phyloP scores from a whole-genome alignment of 129 eudicot genomes.

The Kitagawia praeruptora region DNA sequence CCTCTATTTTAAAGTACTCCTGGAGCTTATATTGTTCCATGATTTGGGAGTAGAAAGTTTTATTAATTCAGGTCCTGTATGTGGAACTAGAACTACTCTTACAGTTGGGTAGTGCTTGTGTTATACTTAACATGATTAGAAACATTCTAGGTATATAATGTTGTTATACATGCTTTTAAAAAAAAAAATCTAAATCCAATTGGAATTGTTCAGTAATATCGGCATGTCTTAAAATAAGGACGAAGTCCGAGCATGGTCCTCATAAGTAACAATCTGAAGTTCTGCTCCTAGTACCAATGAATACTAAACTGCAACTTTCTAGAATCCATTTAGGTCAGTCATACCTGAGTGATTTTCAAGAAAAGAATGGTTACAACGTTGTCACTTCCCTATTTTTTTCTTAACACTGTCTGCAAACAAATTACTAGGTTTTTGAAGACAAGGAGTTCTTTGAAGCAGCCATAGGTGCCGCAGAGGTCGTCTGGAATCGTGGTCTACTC shows the following conservation, averaged over 20 bases:
- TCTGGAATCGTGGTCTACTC: conserved; percentile 78
- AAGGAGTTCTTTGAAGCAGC: conserved; percentile 55
- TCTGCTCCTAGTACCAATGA: background rate
- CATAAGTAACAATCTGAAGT: background rate
- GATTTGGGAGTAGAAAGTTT: background rate
- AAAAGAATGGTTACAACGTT: background rate
- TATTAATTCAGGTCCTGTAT: background rate
- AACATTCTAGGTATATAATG: background rate
- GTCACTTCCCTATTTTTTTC: background rate
- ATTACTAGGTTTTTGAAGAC: conserved; percentile 46
- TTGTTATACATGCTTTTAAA: no score
- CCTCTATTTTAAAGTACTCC: background rate
- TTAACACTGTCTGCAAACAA: background rate
- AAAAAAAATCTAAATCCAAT: background rate
- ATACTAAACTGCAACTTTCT: background rate
- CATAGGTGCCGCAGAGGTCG: conserved; percentile 52
- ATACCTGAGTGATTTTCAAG: background rate
- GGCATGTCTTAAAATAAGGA: background rate
- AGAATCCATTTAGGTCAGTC: background rate
- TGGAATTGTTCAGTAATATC: background rate
- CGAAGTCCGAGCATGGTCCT: background rate
- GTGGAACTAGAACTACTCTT: background rate
- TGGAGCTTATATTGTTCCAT: background rate
- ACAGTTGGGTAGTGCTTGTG: background rate
- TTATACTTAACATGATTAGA: background rate